phyloP scores from a whole-genome alignment of 345 rosid genomes.

The Syzygium jambos region DNA sequence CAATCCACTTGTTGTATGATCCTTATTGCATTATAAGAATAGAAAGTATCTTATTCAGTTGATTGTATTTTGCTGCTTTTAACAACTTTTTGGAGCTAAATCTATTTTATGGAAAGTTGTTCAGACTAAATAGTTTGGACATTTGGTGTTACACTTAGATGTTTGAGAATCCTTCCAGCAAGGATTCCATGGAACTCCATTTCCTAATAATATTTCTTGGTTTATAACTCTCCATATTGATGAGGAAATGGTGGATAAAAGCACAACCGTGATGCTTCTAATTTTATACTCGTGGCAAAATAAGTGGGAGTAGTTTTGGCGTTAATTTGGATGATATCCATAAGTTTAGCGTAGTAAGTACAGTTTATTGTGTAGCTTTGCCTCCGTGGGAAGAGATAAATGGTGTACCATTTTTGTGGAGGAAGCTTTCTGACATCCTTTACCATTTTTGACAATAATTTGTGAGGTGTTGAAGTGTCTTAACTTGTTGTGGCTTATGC shows the following conservation, averaged over 20 bases:
- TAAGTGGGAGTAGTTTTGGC: too few species aligned
- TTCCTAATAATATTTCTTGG: neutral
- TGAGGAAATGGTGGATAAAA: neutral
- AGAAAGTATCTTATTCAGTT: neutral
- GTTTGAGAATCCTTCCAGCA: neutral
- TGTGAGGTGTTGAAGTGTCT: neutral
- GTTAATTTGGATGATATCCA: too few species aligned
- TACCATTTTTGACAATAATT: neutral
- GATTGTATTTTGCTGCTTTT: neutral
- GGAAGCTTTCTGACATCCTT: too few species aligned
- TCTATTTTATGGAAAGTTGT: neutral
- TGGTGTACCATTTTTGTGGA: too few species aligned
- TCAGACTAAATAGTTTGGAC: neutral
- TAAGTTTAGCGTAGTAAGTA: too few species aligned
- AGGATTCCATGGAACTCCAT: neutral
- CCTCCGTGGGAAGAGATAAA: too few species aligned
- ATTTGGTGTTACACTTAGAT: neutral
- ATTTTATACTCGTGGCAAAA: too few species aligned
- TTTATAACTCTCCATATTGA: neutral
- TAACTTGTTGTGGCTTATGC: neutral
- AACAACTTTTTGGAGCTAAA: neutral
- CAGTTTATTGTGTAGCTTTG: too few species aligned
- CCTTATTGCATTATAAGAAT: neutral
- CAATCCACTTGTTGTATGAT: slow-evolving; percentile 48
- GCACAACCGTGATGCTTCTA: too few species aligned